These are phyloP conservation scores for Lentinula boryana DNA, from an alignment of 768 basidiomycete species.

Conservation along the genomic window DNA sequence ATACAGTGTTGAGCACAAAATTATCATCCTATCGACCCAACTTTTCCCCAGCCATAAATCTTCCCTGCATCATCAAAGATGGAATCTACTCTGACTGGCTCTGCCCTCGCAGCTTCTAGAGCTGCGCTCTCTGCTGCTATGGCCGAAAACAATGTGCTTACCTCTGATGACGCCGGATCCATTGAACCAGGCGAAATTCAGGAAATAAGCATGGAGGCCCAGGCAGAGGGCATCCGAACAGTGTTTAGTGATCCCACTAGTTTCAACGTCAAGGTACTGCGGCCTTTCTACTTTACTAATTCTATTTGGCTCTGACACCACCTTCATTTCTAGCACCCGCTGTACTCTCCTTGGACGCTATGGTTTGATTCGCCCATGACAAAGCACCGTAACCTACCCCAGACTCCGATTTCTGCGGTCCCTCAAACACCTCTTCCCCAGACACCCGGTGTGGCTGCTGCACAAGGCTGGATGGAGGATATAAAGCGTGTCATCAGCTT, in stretches of 20 bases:
- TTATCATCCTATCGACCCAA: background rate
- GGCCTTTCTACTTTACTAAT: constrained; percentile 1
- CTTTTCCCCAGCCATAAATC: background rate
- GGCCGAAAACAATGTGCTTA: constrained; percentile 38
- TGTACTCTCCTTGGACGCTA: constrained; percentile 93
- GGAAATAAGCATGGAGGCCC: constrained; percentile 80
- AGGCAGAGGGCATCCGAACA: constrained; percentile 80
- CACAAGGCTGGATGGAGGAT: constrained; percentile 97
- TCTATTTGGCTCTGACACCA: background rate
- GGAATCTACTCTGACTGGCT: constrained; percentile 50
- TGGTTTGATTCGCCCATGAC: constrained; percentile 97
- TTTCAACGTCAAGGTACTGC: constrained; percentile 90
- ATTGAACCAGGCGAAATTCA: constrained; percentile 81
- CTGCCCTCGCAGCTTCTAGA: constrained; percentile 73
- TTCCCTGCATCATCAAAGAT: constrained; percentile 16
- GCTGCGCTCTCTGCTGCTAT: constrained; percentile 73
- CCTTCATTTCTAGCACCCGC: constrained; percentile 62
- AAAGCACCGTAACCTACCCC: constrained; percentile 84
- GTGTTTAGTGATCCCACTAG: constrained; percentile 90
- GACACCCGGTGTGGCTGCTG: constrained; percentile 68
- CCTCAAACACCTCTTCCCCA: constrained; percentile 62
- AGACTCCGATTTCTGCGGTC: constrained; percentile 74
- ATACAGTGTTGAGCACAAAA: background rate
- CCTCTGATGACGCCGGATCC: constrained; percentile 26
- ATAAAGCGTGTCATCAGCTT: constrained; percentile 95